phyloP scores from a whole-genome alignment of 768 basidiomycete genomes.

The Lactifluus rugatus region DNA sequence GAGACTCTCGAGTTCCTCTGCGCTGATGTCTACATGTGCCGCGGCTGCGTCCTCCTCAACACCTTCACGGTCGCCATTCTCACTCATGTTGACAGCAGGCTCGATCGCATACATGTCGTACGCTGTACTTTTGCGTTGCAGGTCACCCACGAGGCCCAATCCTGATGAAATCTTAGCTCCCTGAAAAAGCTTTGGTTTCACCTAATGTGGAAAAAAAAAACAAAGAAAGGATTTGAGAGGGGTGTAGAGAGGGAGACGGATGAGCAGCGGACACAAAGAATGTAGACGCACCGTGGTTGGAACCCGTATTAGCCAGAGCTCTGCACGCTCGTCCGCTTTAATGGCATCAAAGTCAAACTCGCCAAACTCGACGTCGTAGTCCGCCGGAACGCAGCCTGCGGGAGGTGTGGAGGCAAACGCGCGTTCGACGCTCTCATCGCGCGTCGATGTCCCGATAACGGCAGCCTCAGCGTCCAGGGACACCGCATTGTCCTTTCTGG shows the following conservation, averaged over 20 bases:
- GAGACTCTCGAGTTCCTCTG: slow-evolving; percentile 15
- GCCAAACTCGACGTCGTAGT: slow-evolving; percentile 14
- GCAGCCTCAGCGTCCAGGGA: neutral
- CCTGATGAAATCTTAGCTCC: neutral
- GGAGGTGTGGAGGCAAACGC: neutral
- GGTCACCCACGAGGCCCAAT: slow-evolving; percentile 9
- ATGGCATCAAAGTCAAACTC: slow-evolving; percentile 19
- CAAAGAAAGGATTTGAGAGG: neutral
- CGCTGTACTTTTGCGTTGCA: slow-evolving; percentile 3
- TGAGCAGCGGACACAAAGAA: neutral
- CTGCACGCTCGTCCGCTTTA: slow-evolving; percentile 11
- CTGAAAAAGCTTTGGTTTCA: slow-evolving; percentile 9
- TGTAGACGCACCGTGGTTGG: slow-evolving; percentile 9
- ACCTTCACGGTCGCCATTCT: neutral
- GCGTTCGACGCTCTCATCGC: neutral
- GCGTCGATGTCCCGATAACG: neutral
- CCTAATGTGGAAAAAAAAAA: neutral
- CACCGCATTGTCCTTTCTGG: neutral
- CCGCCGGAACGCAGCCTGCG: neutral
- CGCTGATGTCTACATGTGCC: neutral
- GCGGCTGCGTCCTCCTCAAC: neutral
- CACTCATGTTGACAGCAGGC: neutral
- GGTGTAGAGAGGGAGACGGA: too few relatives aligned
- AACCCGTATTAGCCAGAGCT: slow-evolving; percentile 20
- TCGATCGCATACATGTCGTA: slow-evolving; percentile 16